Percentiles rank a stretch among this genome's conserved stretches.
These are phyloP conservation scores for Xylariaceae sp. DNA, from an alignment of 2,329 filamentous ascomycete species.

Conservation along the genomic window DNA sequence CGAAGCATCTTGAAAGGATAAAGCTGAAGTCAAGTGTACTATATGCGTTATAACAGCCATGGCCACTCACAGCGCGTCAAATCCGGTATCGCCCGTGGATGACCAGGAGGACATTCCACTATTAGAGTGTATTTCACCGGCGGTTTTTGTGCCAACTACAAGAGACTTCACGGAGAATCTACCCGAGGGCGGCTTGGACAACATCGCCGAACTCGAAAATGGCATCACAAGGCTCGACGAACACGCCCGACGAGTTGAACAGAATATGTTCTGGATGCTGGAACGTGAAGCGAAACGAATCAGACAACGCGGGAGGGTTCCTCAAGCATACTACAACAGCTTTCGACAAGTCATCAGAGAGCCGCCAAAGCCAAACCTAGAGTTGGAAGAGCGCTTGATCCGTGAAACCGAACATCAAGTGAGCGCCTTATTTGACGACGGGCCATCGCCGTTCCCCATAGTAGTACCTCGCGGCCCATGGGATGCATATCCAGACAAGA, in stretches of 20 bases:
- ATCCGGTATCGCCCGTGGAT: neutral
- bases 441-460: neutral
- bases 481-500: too few relatives aligned
- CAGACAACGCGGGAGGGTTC: constrained; percentile 2
- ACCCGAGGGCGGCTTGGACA: constrained; percentile 20
- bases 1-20: too few relatives aligned
- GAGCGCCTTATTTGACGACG: constrained; percentile 2
- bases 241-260: constrained; percentile 23
- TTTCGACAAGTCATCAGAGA: constrained; percentile 6
- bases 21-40: too few relatives aligned
- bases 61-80: constrained; percentile 1
- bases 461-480: too few relatives aligned
- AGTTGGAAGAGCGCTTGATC: constrained; percentile 12
- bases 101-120: constrained; percentile 20
- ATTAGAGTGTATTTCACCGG: constrained; percentile 19
- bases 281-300: constrained; percentile 17
- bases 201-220: constrained; percentile 7
- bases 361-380: constrained; percentile 1
- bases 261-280: constrained; percentile 23
- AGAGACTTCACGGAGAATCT: constrained; percentile 26
- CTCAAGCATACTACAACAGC: constrained; percentile 7
- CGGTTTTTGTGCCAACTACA: constrained; percentile 26
- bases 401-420: constrained; percentile 3
- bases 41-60: too few relatives aligned
- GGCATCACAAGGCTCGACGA: constrained; percentile 22